Evolutionary conservation across 2,329 filamentous ascomycete species (phyloP).

Genomic region (Sporothrix dimorphospora): DNA sequence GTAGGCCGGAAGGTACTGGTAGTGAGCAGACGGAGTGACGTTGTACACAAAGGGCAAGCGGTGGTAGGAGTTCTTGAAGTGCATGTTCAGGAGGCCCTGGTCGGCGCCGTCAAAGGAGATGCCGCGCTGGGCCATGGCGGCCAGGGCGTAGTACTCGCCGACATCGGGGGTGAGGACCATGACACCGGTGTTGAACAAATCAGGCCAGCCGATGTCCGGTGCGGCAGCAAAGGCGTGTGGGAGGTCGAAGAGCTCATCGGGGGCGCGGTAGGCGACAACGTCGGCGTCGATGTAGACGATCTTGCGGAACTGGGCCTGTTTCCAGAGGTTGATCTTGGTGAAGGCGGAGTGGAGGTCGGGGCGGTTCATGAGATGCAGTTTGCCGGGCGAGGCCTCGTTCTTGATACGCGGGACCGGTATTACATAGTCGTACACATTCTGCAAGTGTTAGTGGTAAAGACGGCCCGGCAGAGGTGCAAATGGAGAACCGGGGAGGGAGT

Average conservation of each 20-base stretch:
- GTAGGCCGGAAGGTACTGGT: slow-evolving; percentile 96
- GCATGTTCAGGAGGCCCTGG: slow-evolving; percentile 92
- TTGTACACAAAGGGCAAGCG: slow-evolving; percentile 95
- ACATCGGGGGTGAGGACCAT: slow-evolving; percentile 88
- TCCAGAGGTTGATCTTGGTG: slow-evolving; percentile 96
- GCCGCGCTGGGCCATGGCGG: slow-evolving; percentile 80
- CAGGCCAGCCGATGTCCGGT: slow-evolving; percentile 96
- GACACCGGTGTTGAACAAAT: slow-evolving; percentile 96
- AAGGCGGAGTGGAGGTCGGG: slow-evolving; percentile 89
- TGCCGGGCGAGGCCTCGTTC: slow-evolving; percentile 71
- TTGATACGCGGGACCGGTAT: slow-evolving; percentile 80
- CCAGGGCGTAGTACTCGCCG: slow-evolving; percentile 83
- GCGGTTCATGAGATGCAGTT: slow-evolving; percentile 90
- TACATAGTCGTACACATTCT: slow-evolving; percentile 86
- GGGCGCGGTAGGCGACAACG: slow-evolving; percentile 84
- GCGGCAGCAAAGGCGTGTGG: slow-evolving; percentile 67
- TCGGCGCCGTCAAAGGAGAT: slow-evolving; percentile 97
- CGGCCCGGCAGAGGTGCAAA: slow-evolving; percentile 14
- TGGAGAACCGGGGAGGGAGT: too few relatives aligned
- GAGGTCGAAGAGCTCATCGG: slow-evolving; percentile 85
- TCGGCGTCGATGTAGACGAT: slow-evolving; percentile 96
- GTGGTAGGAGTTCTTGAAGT: slow-evolving; percentile 83
- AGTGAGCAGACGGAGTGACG: slow-evolving; percentile 93
- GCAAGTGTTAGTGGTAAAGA: background rate
- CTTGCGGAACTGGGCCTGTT: slow-evolving; percentile 83